Base-by-base conservation (phyloP, 352 stramenopile species). In the Thraustochytrium sp. region DNA sequence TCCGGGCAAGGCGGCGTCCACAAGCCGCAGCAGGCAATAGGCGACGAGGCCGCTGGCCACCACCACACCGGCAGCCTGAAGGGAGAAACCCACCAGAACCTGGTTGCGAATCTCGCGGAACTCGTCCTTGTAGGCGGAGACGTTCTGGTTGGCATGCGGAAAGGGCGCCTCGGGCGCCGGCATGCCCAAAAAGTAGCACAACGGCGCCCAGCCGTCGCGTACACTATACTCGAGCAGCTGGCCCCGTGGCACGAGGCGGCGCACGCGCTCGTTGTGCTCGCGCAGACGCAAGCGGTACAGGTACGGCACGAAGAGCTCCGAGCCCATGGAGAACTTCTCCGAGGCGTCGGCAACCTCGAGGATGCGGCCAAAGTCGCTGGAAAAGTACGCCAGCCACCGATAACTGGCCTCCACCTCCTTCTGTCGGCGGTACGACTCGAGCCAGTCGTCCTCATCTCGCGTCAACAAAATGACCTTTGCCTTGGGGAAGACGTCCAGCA, bases 321-420 rank as follows among this genome's bases (percentile, higher is more conserved):
- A 72, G 40, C 59, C 59, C 59, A 72, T 72, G 36, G 13, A 29
- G 46, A 72, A 72, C 26, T 72, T 72, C 26, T 72, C 59, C 13
- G 59, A 72, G 18, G 59, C 59, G 8, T 72, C 59, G 36, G 59
- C 59, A 1, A 72, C 59, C 36, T 72, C 59, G 36, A 72, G 46
- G 36, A 72, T 31, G 34, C 59, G 59, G 26, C 26, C 13, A 44
- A 72, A 72, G 26, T 72, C 59, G 40, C 59, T 72, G 26, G 59
- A 72, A 44, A 72, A 72, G 26, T 31, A 72, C 21, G 59, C 46
- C 26, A 72, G 59, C 59, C 59, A 72, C 21, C 59, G 59, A 44
- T 72, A 72, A 26, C 59, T 72, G 16, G 59, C 42, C 36, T 72
- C 59, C 36, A 72, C 40, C 31, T 72, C 59, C 59, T 72, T 72